Conservation (phyloP, 2,329 filamentous ascomycete species). For the Cordyceps tenuipes region DNA sequence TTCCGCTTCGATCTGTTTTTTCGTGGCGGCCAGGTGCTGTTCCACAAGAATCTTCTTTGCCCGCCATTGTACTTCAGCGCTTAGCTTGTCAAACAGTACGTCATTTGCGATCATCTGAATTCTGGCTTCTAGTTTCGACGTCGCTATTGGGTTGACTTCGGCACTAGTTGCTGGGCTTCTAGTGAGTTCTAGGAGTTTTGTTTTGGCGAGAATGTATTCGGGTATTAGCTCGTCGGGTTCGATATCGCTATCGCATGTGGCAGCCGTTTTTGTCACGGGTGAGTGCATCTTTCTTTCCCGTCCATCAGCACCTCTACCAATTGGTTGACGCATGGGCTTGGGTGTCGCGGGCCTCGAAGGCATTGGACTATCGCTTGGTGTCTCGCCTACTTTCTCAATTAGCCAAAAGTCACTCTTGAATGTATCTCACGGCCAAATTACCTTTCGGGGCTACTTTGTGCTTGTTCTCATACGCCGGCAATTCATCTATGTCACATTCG, state of each 20-base stretch:
- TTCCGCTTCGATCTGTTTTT: conserved; percentile 26
- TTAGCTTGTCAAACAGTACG: conserved; percentile 60
- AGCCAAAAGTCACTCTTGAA: background rate
- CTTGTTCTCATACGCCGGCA: conserved; percentile 58
- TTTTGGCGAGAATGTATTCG: conserved; percentile 68
- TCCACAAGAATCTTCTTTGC: conserved; percentile 50
- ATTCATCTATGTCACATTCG: conserved; percentile 58
- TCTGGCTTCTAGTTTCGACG: conserved; percentile 63
- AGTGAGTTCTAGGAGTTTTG: conserved; percentile 50
- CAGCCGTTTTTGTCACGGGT: conserved; percentile 33
- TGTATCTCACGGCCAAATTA: conserved; percentile 11
- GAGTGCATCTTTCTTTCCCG: conserved; percentile 17
- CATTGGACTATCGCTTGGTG: conserved; percentile 40
- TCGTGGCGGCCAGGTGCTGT: conserved; percentile 48
- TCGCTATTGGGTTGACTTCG: conserved; percentile 35
- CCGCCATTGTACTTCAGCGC: conserved; percentile 60
- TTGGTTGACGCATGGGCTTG: conserved; percentile 23
- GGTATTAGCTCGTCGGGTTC: conserved; percentile 69
- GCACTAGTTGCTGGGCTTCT: conserved; percentile 15
- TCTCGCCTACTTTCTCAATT: conserved; percentile 21
- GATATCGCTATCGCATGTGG: conserved; percentile 59
- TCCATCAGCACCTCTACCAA: conserved; percentile 20
- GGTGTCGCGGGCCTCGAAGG: conserved; percentile 44
- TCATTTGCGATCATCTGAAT: conserved; percentile 70
- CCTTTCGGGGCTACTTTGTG: conserved; percentile 31